Percentiles rank a stretch among this genome's conserved stretches.
Evolutionary conservation across 139 green algal genomes (phyloP).

Genomic region (Haematococcus sp.): DNA sequence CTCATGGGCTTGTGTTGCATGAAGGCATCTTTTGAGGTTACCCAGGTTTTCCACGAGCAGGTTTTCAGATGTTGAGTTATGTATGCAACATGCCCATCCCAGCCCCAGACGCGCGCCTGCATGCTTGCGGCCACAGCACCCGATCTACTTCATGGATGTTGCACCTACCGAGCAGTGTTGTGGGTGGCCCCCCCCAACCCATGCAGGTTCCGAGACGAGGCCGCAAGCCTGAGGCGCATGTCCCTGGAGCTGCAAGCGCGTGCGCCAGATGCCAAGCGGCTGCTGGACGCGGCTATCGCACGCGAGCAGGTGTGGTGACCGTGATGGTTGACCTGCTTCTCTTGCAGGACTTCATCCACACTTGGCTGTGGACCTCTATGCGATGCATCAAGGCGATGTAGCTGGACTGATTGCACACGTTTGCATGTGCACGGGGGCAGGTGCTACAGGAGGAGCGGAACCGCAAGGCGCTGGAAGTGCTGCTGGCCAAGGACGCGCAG

Average conservation of each 20-base stretch:
- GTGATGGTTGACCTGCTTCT: background rate
- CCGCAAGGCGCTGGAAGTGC: conserved; percentile 43
- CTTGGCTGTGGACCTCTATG: background rate
- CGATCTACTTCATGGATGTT: no score
- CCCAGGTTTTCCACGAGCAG: no score
- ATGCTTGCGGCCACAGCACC: no score
- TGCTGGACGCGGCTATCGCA: conserved; percentile 26
- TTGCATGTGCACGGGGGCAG: background rate
- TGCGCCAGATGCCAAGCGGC: conserved; percentile 23
- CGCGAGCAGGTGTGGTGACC: conserved; percentile 26
- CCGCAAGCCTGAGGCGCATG: conserved; percentile 1
- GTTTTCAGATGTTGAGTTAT: no score
- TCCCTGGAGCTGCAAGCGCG: conserved; percentile 19
- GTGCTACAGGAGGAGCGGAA: conserved; percentile 38
- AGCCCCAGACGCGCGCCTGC: no score
- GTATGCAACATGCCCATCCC: no score
- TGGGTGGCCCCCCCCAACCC: no score
- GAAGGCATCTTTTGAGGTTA: no score
- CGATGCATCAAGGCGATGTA: background rate
- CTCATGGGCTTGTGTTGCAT: no score
- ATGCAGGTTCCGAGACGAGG: conserved; percentile 9
- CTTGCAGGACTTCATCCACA: no score
- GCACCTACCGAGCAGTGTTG: no score
- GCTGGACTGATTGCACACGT: background rate
- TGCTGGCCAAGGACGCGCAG: conserved; percentile 36